A percentile compares a stretch with the other conserved stretches of the same genome.
Evolutionary conservation across 768 basidiomycete species (phyloP).

Genomic region (Russula foetens): DNA sequence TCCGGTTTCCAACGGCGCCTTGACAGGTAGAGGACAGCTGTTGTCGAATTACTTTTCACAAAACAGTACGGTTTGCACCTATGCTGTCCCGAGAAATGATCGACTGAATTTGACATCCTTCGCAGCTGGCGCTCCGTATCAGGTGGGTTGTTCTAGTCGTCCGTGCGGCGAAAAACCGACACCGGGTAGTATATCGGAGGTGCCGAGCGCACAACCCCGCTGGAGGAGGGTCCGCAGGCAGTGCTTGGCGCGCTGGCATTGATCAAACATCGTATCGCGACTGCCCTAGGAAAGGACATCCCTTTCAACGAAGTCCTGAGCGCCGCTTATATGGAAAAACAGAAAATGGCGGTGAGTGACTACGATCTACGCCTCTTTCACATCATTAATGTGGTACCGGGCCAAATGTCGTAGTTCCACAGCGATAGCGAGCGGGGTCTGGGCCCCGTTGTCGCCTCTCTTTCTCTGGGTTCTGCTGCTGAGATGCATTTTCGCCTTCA

Average conservation of each 20-base stretch:
- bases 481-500: constrained; percentile 69
- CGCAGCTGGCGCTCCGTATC: constrained; percentile 73
- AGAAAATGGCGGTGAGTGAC: constrained; percentile 67
- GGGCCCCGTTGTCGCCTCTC: constrained; percentile 63
- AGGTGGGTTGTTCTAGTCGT: constrained; percentile 34
- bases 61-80: constrained; percentile 47
- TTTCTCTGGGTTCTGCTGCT: constrained; percentile 71
- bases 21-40: constrained; percentile 55
- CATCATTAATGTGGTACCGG: background rate
- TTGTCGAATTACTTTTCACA: constrained; percentile 82
- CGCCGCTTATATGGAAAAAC: constrained; percentile 79
- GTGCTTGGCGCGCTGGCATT: constrained; percentile 50
- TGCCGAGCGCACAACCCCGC: constrained; percentile 63
- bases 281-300: constrained; percentile 34
- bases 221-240: constrained; percentile 47
- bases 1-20: background rate
- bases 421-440: constrained; percentile 71
- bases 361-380: background rate
- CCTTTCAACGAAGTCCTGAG: constrained; percentile 74
- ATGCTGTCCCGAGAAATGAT: background rate
- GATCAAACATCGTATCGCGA: constrained; percentile 46
- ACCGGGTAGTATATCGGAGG: constrained; percentile 63
- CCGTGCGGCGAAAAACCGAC: background rate
- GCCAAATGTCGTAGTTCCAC: constrained; percentile 47
- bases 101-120: background rate